Percentiles rank a stretch among this genome's conserved stretches.
Evolutionary conservation across 2,329 filamentous ascomycete genomes (phyloP).

Genomic region (Fusarium oxysporum): DNA sequence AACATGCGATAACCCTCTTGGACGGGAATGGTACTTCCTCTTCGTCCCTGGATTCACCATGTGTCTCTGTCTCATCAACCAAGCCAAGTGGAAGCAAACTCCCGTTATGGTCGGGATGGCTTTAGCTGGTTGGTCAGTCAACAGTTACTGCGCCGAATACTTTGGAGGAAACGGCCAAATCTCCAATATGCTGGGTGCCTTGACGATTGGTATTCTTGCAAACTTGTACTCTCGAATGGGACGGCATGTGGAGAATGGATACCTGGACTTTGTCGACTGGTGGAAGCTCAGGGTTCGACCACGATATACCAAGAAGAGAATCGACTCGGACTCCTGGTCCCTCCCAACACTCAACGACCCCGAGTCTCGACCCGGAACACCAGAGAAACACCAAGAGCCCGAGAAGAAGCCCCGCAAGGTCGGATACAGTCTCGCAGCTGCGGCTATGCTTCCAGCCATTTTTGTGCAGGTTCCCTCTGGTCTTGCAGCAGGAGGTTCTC

Average conservation of each 20-base stretch:
- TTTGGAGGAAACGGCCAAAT: slow-evolving; percentile 80
- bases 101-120: slow-evolving; percentile 82
- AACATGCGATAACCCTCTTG: slow-evolving; percentile 59
- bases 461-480: slow-evolving; percentile 77
- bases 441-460: slow-evolving; percentile 87
- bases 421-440: slow-evolving; percentile 83
- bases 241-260: slow-evolving; percentile 66
- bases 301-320: slow-evolving; percentile 49
- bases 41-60: slow-evolving; percentile 82
- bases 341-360: slow-evolving; percentile 48
- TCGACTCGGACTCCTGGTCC: slow-evolving; percentile 48
- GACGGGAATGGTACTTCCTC: slow-evolving; percentile 67
- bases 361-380: slow-evolving; percentile 47
- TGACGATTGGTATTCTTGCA: slow-evolving; percentile 80
- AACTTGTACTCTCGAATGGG: slow-evolving; percentile 82
- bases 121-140: slow-evolving; percentile 79
- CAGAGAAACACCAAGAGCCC: slow-evolving; percentile 37
- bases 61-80: slow-evolving; percentile 82
- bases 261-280: slow-evolving; percentile 59
- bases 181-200: slow-evolving; percentile 80
- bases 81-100: slow-evolving; percentile 82
- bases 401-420: slow-evolving; percentile 57
- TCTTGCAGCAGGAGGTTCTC: slow-evolving; percentile 69
- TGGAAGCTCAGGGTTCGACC: slow-evolving; percentile 62
- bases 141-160: slow-evolving; percentile 75